Evolutionary conservation across 148 eudicot species (phyloP), one percentile per base, ranked within the genome.

Genomic region (Camellia sinensis): DNA sequence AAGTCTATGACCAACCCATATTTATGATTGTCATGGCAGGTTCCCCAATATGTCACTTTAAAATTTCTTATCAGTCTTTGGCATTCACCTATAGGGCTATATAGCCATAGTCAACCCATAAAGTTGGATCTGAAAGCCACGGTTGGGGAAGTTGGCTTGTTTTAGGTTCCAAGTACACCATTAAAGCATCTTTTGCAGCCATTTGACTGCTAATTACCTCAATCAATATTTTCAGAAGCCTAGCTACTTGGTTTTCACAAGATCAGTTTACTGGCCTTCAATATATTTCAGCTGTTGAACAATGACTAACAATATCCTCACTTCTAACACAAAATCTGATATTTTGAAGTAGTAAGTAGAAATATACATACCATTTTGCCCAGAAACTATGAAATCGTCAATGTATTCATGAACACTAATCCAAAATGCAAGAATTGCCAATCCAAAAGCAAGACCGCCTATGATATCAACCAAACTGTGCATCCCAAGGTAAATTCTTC

Each of bases 401-500:
- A 94, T 80, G 84, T 86, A 81, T 40, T 90, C 88, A 75, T 91
- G 88, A 72, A 90, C 75, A 40, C 77, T 81, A 77, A 97, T 93
- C 99, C 99, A 97, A 57, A 91, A 83, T 81, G 92, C 86, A 68
- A 97, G 93, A 80, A 94, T 86, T 19, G 72, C 82, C 80, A 89
- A 52, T 71, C 99, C 99, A 80, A 88, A n/a, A 68, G 83, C 78
- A 78, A 97, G 89, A 60, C 98, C 99, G 48, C 86, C 95, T 19
- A 97, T 75, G 81, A 97, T 78, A 78, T 97, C 99, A 63, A 97
- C 81, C 89, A 90, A 62, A 82, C 98, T 94, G 88, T 97, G 99
- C 99, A 97, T 97, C 71, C 98, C 99, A 22, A 97, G 95, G 88
- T 97, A 97, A 60, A 97, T 87, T 88, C 99, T 90, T 85, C 98